Conservation (phyloP, 305 asterid species). For the Plantago coronopus region DNA sequence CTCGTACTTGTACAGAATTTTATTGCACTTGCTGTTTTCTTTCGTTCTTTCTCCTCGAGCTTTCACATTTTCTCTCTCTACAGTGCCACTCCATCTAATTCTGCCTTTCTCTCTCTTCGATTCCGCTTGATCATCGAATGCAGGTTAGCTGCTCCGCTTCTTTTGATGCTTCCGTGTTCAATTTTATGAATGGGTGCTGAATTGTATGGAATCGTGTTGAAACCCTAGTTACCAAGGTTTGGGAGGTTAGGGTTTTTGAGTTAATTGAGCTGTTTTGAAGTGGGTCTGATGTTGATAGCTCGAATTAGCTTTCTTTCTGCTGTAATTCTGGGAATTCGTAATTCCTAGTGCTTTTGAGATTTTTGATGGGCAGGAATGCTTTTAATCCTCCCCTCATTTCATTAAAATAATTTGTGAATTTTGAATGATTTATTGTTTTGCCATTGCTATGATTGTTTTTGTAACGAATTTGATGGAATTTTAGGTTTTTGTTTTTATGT, state of each 20-base stretch:
- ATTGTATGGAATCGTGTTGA: constrained; percentile 15
- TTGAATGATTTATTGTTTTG: too few relatives aligned
- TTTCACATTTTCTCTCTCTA: constrained; percentile 25
- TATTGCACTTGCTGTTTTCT: constrained; percentile 25
- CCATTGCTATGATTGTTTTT: too few relatives aligned
- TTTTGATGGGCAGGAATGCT: neutral
- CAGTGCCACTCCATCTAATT: constrained; percentile 5
- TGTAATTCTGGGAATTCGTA: constrained; percentile 16
- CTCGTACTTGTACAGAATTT: constrained; percentile 26
- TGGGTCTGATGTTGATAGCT: constrained; percentile 5
- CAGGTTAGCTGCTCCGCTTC: constrained; percentile 27
- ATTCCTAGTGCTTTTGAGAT: constrained; percentile 7
- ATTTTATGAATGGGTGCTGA: neutral
- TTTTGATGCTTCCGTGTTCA: constrained; percentile 11
- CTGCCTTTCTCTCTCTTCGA: constrained; percentile 24
- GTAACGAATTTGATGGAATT: neutral
- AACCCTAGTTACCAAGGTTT: constrained; percentile 37
- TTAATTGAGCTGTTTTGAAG: constrained; percentile 13
- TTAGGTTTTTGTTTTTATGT: neutral
- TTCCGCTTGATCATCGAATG: constrained; percentile 38
- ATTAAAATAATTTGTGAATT: constrained; percentile 3
- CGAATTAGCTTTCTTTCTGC: neutral
- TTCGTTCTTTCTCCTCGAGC: constrained; percentile 21
- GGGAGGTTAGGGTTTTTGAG: constrained; percentile 30
- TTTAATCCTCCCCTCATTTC: neutral